These are phyloP conservation scores for Brassica balearica DNA, from an alignment of 441 rosid species.

Conservation along the genomic window DNA sequence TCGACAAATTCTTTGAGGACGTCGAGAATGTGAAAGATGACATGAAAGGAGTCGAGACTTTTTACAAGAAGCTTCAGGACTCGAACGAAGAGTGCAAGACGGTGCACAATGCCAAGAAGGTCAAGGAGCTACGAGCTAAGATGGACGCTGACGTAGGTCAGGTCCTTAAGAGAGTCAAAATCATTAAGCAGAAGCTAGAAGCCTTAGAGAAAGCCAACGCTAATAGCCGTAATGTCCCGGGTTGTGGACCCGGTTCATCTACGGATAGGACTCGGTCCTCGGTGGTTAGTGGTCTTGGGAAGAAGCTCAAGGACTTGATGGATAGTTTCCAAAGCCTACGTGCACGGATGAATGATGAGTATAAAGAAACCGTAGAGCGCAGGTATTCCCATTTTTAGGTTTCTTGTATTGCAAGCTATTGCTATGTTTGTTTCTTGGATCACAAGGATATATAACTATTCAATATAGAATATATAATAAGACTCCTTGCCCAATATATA, in stretches of 20 bases:
- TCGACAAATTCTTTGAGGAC: conserved; percentile 84
- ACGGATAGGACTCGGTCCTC: conserved; percentile 83
- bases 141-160: conserved; percentile 77
- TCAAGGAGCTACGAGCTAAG: conserved; percentile 67
- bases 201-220: conserved; percentile 78
- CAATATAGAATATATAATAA: no score
- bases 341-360: conserved; percentile 63
- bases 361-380: conserved; percentile 82
- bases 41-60: conserved; percentile 61
- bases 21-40: conserved; percentile 83
- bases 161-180: conserved; percentile 73
- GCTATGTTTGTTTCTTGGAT: conserved; percentile 13
- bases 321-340: conserved; percentile 76
- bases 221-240: conserved; percentile 67
- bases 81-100: conserved; percentile 78
- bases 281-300: conserved; percentile 79
- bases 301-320: conserved; percentile 87
- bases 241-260: conserved; percentile 89
- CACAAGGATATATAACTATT: not conserved
- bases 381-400: conserved; percentile 39
- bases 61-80: conserved; percentile 71
- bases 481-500: no score
- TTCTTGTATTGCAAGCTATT: conserved; percentile 25
- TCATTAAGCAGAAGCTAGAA: conserved; percentile 80
- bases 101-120: conserved; percentile 72